These are phyloP conservation scores for Ceratobasidium sp. DNA, from an alignment of 1,284 basidiomycete species.

Conservation along the genomic window DNA sequence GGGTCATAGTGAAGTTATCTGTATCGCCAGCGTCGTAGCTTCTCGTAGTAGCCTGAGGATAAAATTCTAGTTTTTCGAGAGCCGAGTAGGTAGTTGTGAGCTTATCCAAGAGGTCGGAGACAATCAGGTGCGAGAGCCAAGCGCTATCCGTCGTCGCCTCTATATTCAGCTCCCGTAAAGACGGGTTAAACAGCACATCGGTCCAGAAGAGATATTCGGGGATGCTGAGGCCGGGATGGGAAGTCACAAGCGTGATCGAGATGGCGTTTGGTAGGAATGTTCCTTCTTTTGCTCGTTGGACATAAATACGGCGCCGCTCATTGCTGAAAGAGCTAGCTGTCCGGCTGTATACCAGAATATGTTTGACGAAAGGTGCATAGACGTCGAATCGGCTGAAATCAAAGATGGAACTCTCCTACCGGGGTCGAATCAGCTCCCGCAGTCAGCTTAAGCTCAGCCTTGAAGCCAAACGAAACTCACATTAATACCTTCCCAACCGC, in stretches of 20 bases:
- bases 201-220: slow-evolving; percentile 2
- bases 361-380: slow-evolving; percentile 32
- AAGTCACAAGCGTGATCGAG: slow-evolving; percentile 19
- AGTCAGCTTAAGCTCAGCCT: too few species aligned
- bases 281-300: neutral
- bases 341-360: slow-evolving; percentile 26
- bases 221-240: slow-evolving; percentile 13
- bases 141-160: neutral
- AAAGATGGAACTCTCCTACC: neutral
- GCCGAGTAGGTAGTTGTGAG: neutral
- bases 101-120: neutral
- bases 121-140: slow-evolving; percentile 8
- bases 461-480: too few species aligned
- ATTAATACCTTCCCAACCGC: too few species aligned
- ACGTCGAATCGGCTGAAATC: slow-evolving; percentile 27
- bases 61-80: slow-evolving; percentile 1
- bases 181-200: slow-evolving; percentile 10
- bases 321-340: slow-evolving; percentile 9
- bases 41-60: neutral
- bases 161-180: neutral
- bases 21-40: neutral
- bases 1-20: neutral
- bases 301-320: neutral
- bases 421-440: too few species aligned
- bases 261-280: slow-evolving; percentile 10